phyloP scores from a whole-genome alignment of 2,329 filamentous ascomycete species.

The Aschersonia sp. region DNA sequence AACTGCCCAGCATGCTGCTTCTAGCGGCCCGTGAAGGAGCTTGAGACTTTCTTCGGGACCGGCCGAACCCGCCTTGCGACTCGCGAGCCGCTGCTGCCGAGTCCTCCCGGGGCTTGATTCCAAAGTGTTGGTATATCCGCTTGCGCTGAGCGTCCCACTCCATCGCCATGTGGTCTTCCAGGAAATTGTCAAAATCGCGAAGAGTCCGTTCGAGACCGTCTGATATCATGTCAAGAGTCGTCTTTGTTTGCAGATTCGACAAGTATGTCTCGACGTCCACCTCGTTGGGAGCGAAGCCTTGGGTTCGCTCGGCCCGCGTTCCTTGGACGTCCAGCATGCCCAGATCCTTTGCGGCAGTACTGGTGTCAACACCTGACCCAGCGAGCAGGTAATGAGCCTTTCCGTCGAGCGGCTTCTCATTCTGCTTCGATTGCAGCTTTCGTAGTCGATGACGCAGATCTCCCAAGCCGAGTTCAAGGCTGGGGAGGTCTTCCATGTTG shows the following conservation, averaged over 20 bases:
- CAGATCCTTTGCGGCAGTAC: conserved; percentile 72
- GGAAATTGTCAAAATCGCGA: conserved; percentile 80
- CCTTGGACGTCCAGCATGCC: conserved; percentile 56
- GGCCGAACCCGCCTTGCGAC: conserved; percentile 42
- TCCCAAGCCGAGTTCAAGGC: conserved; percentile 77
- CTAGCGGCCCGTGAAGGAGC: conserved; percentile 38
- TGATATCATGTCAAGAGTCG: conserved; percentile 78
- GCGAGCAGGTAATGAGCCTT: conserved; percentile 83
- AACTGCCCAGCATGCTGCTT: conserved; percentile 34
- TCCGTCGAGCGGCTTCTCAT: conserved; percentile 36
- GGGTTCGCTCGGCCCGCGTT: conserved; percentile 27
- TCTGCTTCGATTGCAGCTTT: conserved; percentile 51
- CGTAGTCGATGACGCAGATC: conserved; percentile 80
- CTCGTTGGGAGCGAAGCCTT: conserved; percentile 32
- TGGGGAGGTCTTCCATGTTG: conserved; percentile 67
- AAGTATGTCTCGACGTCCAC: conserved; percentile 68
- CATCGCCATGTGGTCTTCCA: conserved; percentile 88
- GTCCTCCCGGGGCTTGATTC: conserved; percentile 52
- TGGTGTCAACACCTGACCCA: conserved; percentile 82
- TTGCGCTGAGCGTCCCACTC: conserved; percentile 93
- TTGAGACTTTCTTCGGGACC: conserved; percentile 35
- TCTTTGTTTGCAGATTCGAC: conserved; percentile 75
- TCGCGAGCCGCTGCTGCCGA: conserved; percentile 25
- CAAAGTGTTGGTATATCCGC: conserved; percentile 92
- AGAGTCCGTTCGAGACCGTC: conserved; percentile 84